Conservation (phyloP, 1,139 yeast genomes). For the Suhomyces coccinellae region DNA sequence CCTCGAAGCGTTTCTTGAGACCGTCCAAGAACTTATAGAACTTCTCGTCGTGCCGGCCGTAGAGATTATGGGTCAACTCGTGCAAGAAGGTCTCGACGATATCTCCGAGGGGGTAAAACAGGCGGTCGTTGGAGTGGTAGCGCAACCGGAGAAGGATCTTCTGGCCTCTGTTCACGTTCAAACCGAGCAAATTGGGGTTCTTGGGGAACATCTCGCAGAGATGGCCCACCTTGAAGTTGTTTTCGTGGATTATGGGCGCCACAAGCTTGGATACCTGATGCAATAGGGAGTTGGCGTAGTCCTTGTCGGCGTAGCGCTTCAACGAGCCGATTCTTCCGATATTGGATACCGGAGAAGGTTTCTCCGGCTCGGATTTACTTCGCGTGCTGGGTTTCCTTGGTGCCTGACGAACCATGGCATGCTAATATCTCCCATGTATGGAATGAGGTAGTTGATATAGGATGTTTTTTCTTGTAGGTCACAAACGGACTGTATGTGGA, state of each 20-base stretch:
- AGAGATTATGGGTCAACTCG: constrained; percentile 78
- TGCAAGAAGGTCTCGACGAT: constrained; percentile 84
- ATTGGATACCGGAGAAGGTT: constrained; percentile 47
- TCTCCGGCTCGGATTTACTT: constrained; percentile 7
- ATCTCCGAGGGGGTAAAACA: constrained; percentile 66
- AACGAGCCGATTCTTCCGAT: constrained; percentile 58
- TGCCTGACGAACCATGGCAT: constrained; percentile 11
- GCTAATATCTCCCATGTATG: background rate
- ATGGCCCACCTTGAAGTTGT: constrained; percentile 63
- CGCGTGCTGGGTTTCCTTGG: constrained; percentile 1
- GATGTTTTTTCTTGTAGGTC: background rate
- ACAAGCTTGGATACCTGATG: constrained; percentile 62
- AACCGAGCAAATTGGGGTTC: constrained; percentile 63
- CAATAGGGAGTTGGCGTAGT: constrained; percentile 56
- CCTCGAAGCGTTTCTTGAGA: constrained; percentile 58
- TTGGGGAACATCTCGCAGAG: constrained; percentile 88
- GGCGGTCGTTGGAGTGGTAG: constrained; percentile 51
- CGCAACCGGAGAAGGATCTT: constrained; percentile 75
- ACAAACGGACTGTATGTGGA: background rate
- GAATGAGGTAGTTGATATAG: background rate
- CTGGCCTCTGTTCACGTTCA: constrained; percentile 83
- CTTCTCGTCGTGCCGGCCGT: constrained; percentile 76
- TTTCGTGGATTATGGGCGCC: constrained; percentile 74
- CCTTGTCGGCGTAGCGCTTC: constrained; percentile 53
- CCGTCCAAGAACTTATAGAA: constrained; percentile 70